A percentile compares a stretch with the other conserved stretches of the same genome.
Conservation (phyloP, 495 filamentous ascomycete species). For the Schizothecium vesticola region DNA sequence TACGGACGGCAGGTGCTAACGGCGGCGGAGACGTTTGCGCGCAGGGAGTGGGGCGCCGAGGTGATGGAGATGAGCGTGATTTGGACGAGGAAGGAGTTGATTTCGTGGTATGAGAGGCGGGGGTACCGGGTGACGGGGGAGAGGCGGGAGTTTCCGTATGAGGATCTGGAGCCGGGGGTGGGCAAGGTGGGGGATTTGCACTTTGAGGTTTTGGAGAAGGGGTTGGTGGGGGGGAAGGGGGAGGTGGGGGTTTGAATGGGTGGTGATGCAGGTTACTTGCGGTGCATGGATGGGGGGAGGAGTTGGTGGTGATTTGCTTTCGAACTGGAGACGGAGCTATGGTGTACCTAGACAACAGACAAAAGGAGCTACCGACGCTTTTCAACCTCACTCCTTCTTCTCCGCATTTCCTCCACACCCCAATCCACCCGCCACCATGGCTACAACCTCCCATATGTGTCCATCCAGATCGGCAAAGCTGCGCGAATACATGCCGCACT, state of each 20-base stretch:
- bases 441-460: slow-evolving; percentile 20
- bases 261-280: too few species aligned
- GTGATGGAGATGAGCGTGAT: slow-evolving; percentile 37
- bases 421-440: slow-evolving; percentile 2
- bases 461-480: slow-evolving; percentile 24
- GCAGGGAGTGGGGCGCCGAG: slow-evolving; percentile 25
- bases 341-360: background rate
- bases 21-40: slow-evolving; percentile 37
- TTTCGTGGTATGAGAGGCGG: slow-evolving; percentile 41
- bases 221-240: slow-evolving; percentile 19
- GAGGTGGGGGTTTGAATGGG: too few species aligned
- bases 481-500: slow-evolving; percentile 19
- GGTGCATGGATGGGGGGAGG: too few species aligned
- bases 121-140: slow-evolving; percentile 40
- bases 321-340: background rate
- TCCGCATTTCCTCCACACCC: background rate
- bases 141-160: slow-evolving; percentile 34
- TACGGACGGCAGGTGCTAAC: slow-evolving; percentile 36
- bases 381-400: background rate
- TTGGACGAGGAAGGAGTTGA: slow-evolving; percentile 34
- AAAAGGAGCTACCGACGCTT: background rate
- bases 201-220: slow-evolving; percentile 36
- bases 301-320: too few species aligned
- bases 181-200: slow-evolving; percentile 36
- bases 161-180: slow-evolving; percentile 22